Evolutionary conservation across 257 asterid genomes (phyloP), one percentile per base, ranked within the genome.

Genomic region (Jacaranda copaia): DNA sequence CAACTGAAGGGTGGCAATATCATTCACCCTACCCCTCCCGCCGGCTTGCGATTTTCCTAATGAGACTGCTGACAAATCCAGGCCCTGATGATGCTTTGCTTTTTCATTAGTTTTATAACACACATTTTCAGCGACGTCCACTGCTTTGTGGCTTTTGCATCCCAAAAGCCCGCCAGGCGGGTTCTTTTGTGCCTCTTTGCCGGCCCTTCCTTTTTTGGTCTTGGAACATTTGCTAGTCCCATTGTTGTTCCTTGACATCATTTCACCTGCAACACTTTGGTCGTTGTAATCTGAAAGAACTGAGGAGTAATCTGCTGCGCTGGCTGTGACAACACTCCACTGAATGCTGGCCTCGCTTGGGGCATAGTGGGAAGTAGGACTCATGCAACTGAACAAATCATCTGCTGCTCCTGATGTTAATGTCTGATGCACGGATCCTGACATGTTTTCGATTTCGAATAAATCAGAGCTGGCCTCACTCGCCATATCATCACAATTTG

Each of bases 401-500:
- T 59, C 77, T 32, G 60, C 75, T 5, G 55, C 64, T 58, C 40
- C 76, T 12, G 72, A 3, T 36, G 45, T 59, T 64, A 42, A 16
- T 53, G 66, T 55, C 43, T 60, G 11, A 38, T 72, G 80, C 16
- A 70, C 77, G 9, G 75, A 48, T 25, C 83, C 82, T n/a, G 91
- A 82, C 36, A 87, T 77, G 61, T 84, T 79, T 70, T 89, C 92
- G 8, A 89, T 87, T 77, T 87, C 92, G 38, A 89, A 89, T 38
- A 89, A 60, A 61, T 89, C 94, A 0, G 92, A 89, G 73, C 92
- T 89, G 0, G 89, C 92, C 51, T 86, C 89, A 19, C 94, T 89
- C 5, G 85, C 87, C 84, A 83, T 79, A 32, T 89, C 92, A 52
- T 89, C 89, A 48, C 84, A 81, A 11, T 38, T 43, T 10, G 83